A percentile compares a stretch with the other conserved stretches of the same genome.
phyloP scores from a whole-genome alignment of 2,329 filamentous ascomycete species.

The Exophiala alcalophila region DNA sequence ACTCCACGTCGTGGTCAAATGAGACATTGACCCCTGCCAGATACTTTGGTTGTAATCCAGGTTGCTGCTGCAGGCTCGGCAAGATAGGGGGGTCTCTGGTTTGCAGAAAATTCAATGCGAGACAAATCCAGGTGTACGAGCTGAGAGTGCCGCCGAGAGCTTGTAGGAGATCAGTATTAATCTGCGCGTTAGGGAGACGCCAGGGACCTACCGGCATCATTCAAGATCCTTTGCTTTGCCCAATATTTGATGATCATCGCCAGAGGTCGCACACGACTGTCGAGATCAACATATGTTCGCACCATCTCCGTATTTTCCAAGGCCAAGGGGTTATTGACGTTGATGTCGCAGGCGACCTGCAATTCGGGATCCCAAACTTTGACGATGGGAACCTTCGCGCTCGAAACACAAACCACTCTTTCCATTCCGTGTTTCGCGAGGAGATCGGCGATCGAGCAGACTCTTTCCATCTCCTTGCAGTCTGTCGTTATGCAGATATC shows the following conservation, averaged over 20 bases:
- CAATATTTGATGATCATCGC: slow-evolving; percentile 98
- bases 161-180: slow-evolving; percentile 38
- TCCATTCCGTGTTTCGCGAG: slow-evolving; percentile 92
- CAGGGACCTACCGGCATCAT: slow-evolving; percentile 77
- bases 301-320: slow-evolving; percentile 98
- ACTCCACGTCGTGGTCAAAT: slow-evolving; percentile 83
- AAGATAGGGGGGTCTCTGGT: slow-evolving; percentile 78
- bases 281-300: slow-evolving; percentile 90
- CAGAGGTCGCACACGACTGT: slow-evolving; percentile 82
- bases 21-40: slow-evolving; percentile 66
- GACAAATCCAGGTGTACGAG: slow-evolving; percentile 98
- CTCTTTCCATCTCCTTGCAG: slow-evolving; percentile 80
- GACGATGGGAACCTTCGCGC: slow-evolving; percentile 95
- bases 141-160: slow-evolving; percentile 91
- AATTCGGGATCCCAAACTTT: slow-evolving; percentile 98
- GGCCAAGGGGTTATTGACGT: slow-evolving; percentile 94
- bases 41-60: slow-evolving; percentile 59
- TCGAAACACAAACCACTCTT: slow-evolving; percentile 88
- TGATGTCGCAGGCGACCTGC: slow-evolving; percentile 89
- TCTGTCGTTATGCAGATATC: slow-evolving; percentile 96
- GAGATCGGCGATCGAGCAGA: slow-evolving; percentile 85
- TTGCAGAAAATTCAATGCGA: slow-evolving; percentile 95
- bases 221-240: slow-evolving; percentile 88
- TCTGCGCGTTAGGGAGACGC: slow-evolving; percentile 25
- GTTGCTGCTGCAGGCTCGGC: slow-evolving; percentile 75